These are phyloP conservation scores for Trifolium fragiferum DNA, from an alignment of 306 rosid genomes.

Conservation along the genomic window DNA sequence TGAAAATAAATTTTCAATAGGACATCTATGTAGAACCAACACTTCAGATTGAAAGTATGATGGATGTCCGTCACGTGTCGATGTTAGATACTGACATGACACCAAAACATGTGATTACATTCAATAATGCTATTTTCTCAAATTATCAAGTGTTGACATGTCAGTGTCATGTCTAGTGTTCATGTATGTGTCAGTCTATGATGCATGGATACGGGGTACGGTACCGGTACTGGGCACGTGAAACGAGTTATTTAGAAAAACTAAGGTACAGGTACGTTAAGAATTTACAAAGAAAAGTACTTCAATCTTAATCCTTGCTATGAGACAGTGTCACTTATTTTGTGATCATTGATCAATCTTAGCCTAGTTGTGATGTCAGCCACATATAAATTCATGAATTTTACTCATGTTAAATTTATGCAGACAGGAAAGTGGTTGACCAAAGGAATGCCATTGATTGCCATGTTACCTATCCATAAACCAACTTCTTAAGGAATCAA, in stretches of 20 bases:
- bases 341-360: conserved; percentile 20
- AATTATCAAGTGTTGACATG: too few relatives aligned
- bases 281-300: not conserved
- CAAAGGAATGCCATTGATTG: conserved; percentile 12
- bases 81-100: too few relatives aligned
- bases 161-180: not conserved
- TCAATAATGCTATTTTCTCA: too few relatives aligned
- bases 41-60: not conserved
- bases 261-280: not conserved
- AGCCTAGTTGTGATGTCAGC: conserved; percentile 8
- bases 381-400: conserved; percentile 20
- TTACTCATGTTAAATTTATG: conserved; percentile 4
- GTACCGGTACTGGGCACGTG: not conserved
- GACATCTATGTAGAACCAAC: not conserved
- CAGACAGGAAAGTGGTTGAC: conserved; percentile 6
- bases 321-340: conserved; percentile 10
- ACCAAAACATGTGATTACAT: not conserved
- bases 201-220: not conserved
- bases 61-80: not conserved
- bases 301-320: not conserved
- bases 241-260: too few relatives aligned
- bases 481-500: conserved; percentile 18
- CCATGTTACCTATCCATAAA: conserved; percentile 2
- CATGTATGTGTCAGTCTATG: not conserved
- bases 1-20: not conserved